A percentile compares a stretch with the other conserved stretches of the same genome.
Evolutionary conservation across 805 yeast species (phyloP).

Genomic region (Nakazawaea peltata): DNA sequence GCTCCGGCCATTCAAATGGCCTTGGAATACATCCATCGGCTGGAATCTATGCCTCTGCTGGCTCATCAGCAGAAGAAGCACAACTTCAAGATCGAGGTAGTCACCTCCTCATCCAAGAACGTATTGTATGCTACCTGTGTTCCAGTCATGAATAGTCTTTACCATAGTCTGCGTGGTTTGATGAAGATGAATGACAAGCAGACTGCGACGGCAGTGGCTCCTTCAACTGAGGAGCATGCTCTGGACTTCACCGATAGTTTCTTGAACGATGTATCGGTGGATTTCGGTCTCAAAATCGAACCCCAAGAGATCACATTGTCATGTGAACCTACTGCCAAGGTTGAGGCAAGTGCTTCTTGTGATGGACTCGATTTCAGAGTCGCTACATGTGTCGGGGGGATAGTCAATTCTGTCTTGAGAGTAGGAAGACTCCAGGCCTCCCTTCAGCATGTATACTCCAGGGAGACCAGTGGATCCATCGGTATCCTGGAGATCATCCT

Average conservation of each 20-base stretch:
- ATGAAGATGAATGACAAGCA: constrained; percentile 23
- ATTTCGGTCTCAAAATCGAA: constrained; percentile 55
- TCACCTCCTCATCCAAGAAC: constrained; percentile 67
- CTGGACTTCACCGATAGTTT: constrained; percentile 14
- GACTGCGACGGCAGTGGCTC: constrained; percentile 9
- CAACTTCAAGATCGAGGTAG: constrained; percentile 40
- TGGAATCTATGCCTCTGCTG: constrained; percentile 15
- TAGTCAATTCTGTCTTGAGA: constrained; percentile 26
- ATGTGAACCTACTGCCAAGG: constrained; percentile 92
- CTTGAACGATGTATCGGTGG: constrained; percentile 50
- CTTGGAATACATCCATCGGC: constrained; percentile 40
- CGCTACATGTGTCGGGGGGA: constrained; percentile 38
- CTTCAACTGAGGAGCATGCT: neutral
- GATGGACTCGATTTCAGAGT: constrained; percentile 57
- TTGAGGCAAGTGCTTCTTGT: constrained; percentile 74
- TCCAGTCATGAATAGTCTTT: constrained; percentile 62
- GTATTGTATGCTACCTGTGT: constrained; percentile 65
- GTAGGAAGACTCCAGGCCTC: constrained; percentile 58
- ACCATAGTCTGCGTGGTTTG: constrained; percentile 38
- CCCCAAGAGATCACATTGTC: constrained; percentile 71
- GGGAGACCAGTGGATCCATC: constrained; percentile 78
- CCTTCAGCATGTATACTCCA: constrained; percentile 83
- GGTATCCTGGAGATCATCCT: constrained; percentile 36
- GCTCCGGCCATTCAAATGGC: constrained; percentile 69
- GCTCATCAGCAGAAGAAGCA: constrained; percentile 38